Base-by-base conservation (phyloP, 1,284 basidiomycete genomes). In the Puccinia sorghi region DNA sequence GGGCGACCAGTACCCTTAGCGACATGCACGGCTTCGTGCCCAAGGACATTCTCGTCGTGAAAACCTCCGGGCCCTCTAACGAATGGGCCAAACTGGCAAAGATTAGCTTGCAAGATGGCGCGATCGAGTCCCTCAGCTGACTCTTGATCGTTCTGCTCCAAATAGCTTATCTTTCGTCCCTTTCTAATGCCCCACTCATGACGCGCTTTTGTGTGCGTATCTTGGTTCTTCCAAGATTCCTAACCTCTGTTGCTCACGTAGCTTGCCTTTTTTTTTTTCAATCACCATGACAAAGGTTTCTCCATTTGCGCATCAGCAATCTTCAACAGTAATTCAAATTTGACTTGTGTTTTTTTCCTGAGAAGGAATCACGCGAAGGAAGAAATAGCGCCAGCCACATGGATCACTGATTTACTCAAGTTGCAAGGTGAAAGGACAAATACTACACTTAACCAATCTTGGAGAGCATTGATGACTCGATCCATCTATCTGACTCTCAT, bases 11-110 rank as follows among this genome's bases (percentile, higher is more conserved):
- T 2, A 1, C 46, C 15, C 39, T 64, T 32, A 15, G 25, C 59
- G 50, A 54, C 50, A 52, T 75, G 41, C 48, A 66, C 27, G 63
- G 46, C 12, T 75, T 75, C 48, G 17, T 39, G 11, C 57, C 72
- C 50, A 75, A n/a, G 2, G 57, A 66, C n/a, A 66, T 75, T 32
- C 37, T 54, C 13, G 39, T 75, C 72, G 61, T 75, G 50, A 37
- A 66, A 22, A 75, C 72, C n/a, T 64, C 72, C 7, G 72, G 72
- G 2, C 43, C 48, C 9, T 75, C 72, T 4, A 20, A 12, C 46
- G 48, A 75, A 11, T 75, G 72, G 72, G 39, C 15, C 20, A 64
- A 54, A 15, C 20, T 75, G 15, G 57, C 57, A 13, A 66, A 63
- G 17, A 66, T 75, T 25, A 37, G 39, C 41, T 43, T 75, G n/a